A percentile compares a stretch with the other conserved stretches of the same genome.
phyloP scores from a whole-genome alignment of 2,329 filamentous ascomycete genomes.

The Alternaria novae-zelandiae region DNA sequence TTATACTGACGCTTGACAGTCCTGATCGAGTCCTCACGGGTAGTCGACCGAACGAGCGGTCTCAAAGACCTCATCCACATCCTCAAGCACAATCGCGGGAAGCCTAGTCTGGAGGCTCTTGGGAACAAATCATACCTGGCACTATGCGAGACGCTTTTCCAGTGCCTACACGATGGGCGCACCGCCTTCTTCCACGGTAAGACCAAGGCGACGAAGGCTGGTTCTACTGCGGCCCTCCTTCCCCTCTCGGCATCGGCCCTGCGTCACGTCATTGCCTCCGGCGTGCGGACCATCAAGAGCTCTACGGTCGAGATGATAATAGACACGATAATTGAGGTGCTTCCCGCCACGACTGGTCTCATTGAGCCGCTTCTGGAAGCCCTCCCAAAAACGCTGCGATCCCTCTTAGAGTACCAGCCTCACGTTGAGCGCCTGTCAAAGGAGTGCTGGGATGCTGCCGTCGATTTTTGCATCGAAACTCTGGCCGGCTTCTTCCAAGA shows the following conservation, averaged over 20 bases:
- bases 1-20: slow-evolving; percentile 29
- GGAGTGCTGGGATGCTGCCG: slow-evolving; percentile 71
- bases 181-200: slow-evolving; percentile 62
- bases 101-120: slow-evolving; percentile 55
- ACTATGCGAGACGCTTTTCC: slow-evolving; percentile 82
- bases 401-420: slow-evolving; percentile 73
- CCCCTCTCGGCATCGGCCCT: slow-evolving; percentile 73
- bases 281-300: slow-evolving; percentile 69
- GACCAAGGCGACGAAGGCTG: slow-evolving; percentile 45
- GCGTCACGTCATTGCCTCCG: slow-evolving; percentile 73
- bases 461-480: slow-evolving; percentile 73
- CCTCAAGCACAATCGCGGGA: slow-evolving; percentile 60
- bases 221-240: slow-evolving; percentile 58
- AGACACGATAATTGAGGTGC: slow-evolving; percentile 79
- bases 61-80: slow-evolving; percentile 63
- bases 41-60: slow-evolving; percentile 57
- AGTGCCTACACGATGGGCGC: slow-evolving; percentile 71
- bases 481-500: slow-evolving; percentile 52
- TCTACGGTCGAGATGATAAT: slow-evolving; percentile 82
- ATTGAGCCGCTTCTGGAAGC: slow-evolving; percentile 74
- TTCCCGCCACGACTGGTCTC: slow-evolving; percentile 68
- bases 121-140: slow-evolving; percentile 80
- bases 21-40: slow-evolving; percentile 34
- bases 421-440: slow-evolving; percentile 80
- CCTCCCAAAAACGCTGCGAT: slow-evolving; percentile 77